phyloP scores from a whole-genome alignment of 2,329 filamentous ascomycete genomes.

The Aureobasidium sp. region DNA sequence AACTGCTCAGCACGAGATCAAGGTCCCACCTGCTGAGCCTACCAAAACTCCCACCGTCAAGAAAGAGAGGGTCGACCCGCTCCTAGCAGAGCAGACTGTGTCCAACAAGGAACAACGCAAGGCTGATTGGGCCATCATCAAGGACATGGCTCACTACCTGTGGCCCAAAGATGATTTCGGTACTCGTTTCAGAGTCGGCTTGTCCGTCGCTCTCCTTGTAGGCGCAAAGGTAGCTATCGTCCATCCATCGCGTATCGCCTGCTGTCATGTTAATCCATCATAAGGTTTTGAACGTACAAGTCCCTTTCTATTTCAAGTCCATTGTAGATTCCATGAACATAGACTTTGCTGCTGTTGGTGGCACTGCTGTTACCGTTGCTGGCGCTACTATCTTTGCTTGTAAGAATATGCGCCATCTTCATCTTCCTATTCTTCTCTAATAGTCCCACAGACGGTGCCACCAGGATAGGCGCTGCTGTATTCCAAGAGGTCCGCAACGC shows the following conservation, averaged over 20 bases:
- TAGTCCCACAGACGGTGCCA: constrained; percentile 59
- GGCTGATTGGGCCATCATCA: constrained; percentile 97
- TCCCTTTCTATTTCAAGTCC: constrained; percentile 97
- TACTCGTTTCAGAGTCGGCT: constrained; percentile 75
- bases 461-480: constrained; percentile 78
- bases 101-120: constrained; percentile 83
- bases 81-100: constrained; percentile 58
- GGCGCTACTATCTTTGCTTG: constrained; percentile 89
- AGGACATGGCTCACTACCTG: constrained; percentile 91
- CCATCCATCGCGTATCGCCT: constrained; percentile 2
- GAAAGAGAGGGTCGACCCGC: constrained; percentile 34
- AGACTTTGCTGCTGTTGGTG: constrained; percentile 78
- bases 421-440: neutral
- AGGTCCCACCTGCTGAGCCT: constrained; percentile 25
- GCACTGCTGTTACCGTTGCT: constrained; percentile 80
- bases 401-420: constrained; percentile 31
- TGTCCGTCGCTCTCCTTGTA: constrained; percentile 76
- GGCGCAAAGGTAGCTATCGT: constrained; percentile 64
- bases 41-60: constrained; percentile 31
- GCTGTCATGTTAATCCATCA: constrained; percentile 29
- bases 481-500: constrained; percentile 95
- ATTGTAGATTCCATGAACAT: constrained; percentile 98
- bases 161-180: constrained; percentile 86
- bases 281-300: constrained; percentile 81
- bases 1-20: constrained; percentile 22